Base-by-base conservation (phyloP, 202 grass and related monocot species). In the Hordeum pubiflorum region DNA sequence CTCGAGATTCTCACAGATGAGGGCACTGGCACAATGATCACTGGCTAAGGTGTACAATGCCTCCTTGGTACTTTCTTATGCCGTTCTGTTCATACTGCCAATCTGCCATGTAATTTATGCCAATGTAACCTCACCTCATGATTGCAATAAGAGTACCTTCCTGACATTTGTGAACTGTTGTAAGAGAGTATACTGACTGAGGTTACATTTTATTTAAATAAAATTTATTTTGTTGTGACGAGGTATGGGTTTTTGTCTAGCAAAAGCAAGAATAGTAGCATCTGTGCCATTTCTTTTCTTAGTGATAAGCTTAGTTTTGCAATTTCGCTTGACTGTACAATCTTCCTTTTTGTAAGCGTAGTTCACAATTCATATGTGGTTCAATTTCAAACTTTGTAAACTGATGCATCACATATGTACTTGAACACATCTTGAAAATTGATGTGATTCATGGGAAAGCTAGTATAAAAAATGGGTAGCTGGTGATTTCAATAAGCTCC, bases 1-100 rank as follows among this genome's bases (percentile, higher is more conserved):
- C 88, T 98, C 7, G 90, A 98, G 65, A 91, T 94, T 76, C 92
- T 98, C 74, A 98, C 92, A 5, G 90, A 98, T 18, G 84, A 98
- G 80, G 95, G 95, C 17, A 88, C 90, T 3, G 90, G 95, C 32
- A 94, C 90, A 32, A 94, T 93, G 92, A 98, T 94, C 79, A 90
- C 69, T 38, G 86, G 84, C 50, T 98, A 82, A 93, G 58, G 40
- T 76, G 26, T 31, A 79, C 23, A 10, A 6, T 36, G 62, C 54
- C 54, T 54, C 59, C 36, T 40, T 77, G 85, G 80, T 85, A 86
- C 50, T 43, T 79, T 74, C 58, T 75, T 56, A 10, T 37, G 10
- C 70, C 29, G 58, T 20, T 37, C 46, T 83, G 24, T 58, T 75
- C 24, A 64, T 67, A 34, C 26, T 55, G 10, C 44, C 31, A 72